A percentile compares a stretch with the other conserved stretches of the same genome.
These are phyloP conservation scores for Viola odorata DNA, from an alignment of 345 rosid species.

Conservation along the genomic window DNA sequence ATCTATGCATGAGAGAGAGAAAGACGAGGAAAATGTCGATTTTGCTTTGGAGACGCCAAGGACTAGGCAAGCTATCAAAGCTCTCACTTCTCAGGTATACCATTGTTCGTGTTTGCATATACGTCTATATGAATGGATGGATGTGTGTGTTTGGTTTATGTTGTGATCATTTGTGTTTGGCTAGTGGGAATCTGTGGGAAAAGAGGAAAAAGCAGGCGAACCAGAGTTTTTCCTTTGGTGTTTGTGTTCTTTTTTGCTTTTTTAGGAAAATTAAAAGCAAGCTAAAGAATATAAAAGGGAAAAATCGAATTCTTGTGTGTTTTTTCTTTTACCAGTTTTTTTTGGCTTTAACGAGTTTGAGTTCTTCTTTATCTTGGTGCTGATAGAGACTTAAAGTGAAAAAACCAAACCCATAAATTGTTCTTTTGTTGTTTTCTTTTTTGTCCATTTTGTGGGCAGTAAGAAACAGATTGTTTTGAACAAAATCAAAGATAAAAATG, in stretches of 20 bases:
- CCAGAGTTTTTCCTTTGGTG: not conserved
- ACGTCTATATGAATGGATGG: too few relatives aligned
- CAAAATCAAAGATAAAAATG: not conserved
- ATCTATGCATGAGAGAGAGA: constrained; percentile 41
- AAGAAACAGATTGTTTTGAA: not conserved
- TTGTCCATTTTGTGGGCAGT: constrained; percentile 4
- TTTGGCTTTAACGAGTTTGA: not conserved
- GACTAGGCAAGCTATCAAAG: constrained; percentile 66
- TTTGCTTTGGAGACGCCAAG: constrained; percentile 48
- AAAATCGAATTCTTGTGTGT: not conserved
- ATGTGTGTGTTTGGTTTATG: too few relatives aligned
- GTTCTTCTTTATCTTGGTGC: not conserved
- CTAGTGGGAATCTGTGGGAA: not conserved
- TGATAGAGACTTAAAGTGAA: not conserved
- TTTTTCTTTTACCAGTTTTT: not conserved
- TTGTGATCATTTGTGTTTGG: constrained; percentile 1
- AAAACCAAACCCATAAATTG: not conserved
- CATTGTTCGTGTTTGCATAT: not conserved
- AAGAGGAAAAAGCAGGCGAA: not conserved
- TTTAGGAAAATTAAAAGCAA: not conserved
- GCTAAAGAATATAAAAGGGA: not conserved
- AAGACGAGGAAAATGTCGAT: constrained; percentile 41
- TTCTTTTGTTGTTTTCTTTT: constrained; percentile 8
- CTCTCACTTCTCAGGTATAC: constrained; percentile 70
- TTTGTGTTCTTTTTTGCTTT: not conserved